Base-by-base conservation (phyloP, 148 eudicot genomes). In the Rhododendron ovatum region DNA sequence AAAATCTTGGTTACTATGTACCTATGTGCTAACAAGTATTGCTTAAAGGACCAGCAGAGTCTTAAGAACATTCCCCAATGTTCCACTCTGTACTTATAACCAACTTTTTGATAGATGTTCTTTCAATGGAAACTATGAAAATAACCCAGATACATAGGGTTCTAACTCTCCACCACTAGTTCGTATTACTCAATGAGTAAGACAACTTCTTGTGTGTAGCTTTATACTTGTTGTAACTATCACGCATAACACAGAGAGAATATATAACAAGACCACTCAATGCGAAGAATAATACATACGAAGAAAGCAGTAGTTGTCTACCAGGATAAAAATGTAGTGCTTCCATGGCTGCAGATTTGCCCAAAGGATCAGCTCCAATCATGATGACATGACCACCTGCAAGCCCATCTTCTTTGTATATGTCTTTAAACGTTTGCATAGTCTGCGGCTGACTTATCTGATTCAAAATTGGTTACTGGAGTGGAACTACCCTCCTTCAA, bases 281-380 rank as follows among this genome's bases (percentile, higher is more conserved):
- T 69, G 17, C 35, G 55, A 81, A 78, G 50, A 33, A 39, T 39
- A 59, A 3, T 18, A 9, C 48, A 82, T 17, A 3, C 10, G 5
- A 12, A 39, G 6, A 67, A 24, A 48, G 10, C 13, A 80, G 41
- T 37, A 69, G 48, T 24, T 57, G 86, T 18, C 84, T 88, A 96
- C 98, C 98, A 63, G 95, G 98, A 91, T 93, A 95, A 83, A 95
- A 94, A 73, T 80, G 93, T 82, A 95, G 89, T 22, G 98, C 98
- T 81, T 93, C 92, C 41, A 92, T 85, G 35, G 98, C 92, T 57
- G 98, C 93, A 76, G 91, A 88, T 83, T 87, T 89, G 89, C 98
- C 95, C 84, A 93, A 91, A 81, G 94, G 91, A 88, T 96, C 95
- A 88, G 94, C 96, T 84, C 96, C 98, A 84, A 96, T 92, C 98